Base-by-base conservation (phyloP, 257 asterid genomes). In the Fraxinus anomala region DNA sequence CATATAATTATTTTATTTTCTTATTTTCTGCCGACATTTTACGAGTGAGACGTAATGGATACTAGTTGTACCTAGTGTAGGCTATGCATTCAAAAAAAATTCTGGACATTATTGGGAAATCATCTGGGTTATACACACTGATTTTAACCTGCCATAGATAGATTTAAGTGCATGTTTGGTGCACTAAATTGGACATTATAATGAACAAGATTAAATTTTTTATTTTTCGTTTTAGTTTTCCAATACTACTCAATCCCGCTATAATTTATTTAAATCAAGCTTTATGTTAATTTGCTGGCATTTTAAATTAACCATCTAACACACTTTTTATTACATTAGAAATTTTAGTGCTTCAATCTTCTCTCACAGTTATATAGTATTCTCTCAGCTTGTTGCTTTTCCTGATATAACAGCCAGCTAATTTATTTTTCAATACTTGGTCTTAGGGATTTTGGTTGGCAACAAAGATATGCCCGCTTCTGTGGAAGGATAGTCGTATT, bases 391-490 rank as follows among this genome's bases (percentile, higher is more conserved):
- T 67, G 69, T 73, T 65, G 49, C 21, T 65, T 74, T 74, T 31
- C 68, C 24, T 37, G 26, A 37, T 47, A 39, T 66, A 70, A 39
- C 37, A 6, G 31, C 75, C 26, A 39, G 78, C 56, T 23, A 66
- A 26, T 66, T 30, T 79, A 24, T 33, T 28, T 47, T 13, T 13
- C 40, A 26, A 31, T 34, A 44, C 30, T 61, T 77, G 79, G 75
- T 67, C 68, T 74, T 76, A 95, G 98, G 89, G 99, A 95, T 89
- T 90, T 95, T 78, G 99, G 99, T 79, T 88, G 89, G 92, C 97
- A 95, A 84, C 99, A 95, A 85, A 84, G 95, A 75, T 87, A 88
- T 69, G 91, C 88, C 44, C 99, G 96, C 75, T 94, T 91, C 80
- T 85, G 91, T 86, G 98, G 99, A 81, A 87, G 98, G 83, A 76